These are phyloP conservation scores for Grammothele lineata DNA, from an alignment of 768 basidiomycete genomes.

Conservation along the genomic window DNA sequence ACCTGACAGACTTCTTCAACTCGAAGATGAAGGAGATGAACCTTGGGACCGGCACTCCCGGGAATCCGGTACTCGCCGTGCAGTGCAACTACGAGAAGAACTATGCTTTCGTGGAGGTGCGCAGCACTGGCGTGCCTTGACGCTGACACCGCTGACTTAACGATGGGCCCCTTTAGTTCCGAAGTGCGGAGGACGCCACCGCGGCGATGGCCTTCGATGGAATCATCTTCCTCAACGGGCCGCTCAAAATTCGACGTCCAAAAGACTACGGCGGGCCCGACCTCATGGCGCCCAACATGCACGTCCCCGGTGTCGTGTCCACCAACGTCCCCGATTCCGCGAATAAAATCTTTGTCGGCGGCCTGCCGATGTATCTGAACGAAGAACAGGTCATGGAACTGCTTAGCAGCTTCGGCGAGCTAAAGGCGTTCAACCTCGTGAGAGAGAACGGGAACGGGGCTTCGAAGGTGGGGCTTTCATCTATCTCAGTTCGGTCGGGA, in stretches of 20 bases:
- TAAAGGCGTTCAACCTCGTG: constrained; percentile 97
- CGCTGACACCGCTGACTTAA: too few species aligned
- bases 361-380: constrained; percentile 90
- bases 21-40: constrained; percentile 91
- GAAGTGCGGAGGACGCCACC: constrained; percentile 94
- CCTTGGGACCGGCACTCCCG: constrained; percentile 78
- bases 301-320: constrained; percentile 93
- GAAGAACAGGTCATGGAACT: constrained; percentile 99
- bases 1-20: constrained; percentile 92
- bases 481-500: background rate
- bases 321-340: constrained; percentile 96
- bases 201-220: constrained; percentile 97
- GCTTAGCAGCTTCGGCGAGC: constrained; percentile 94
- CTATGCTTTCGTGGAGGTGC: constrained; percentile 96
- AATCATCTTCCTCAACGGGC: constrained; percentile 89
- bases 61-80: constrained; percentile 88
- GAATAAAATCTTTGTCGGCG: constrained; percentile 98
- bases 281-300: constrained; percentile 57
- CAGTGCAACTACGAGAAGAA: constrained; percentile 99
- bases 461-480: constrained; percentile 67
- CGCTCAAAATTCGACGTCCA: constrained; percentile 96
- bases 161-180: constrained; percentile 58
- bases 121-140: constrained; percentile 9
- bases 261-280: constrained; percentile 91
- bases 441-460: constrained; percentile 86